Percentiles rank a stretch among this genome's conserved stretches.
Conservation (phyloP, 140 eudicot species). For the Stevia rebaudiana region DNA sequence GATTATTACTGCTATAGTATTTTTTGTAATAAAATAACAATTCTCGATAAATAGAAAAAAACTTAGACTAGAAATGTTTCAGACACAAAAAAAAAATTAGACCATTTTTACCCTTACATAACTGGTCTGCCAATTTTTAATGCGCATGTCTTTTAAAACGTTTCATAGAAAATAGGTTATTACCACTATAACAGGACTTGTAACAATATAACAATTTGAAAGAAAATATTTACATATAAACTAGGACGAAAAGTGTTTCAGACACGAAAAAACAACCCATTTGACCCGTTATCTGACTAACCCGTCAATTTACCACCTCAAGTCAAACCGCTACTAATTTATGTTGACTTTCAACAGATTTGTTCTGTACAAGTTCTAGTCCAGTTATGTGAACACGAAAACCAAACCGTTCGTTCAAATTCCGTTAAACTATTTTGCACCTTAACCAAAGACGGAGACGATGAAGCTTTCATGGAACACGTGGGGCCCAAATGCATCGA, state of each 20-base stretch:
- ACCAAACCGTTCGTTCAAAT: slow-evolving; percentile 31
- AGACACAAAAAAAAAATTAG: no score
- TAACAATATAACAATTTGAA: background rate
- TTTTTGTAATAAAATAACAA: no score
- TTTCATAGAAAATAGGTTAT: no score
- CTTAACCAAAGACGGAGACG: slow-evolving; percentile 38
- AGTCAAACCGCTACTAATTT: background rate
- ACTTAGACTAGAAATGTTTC: no score
- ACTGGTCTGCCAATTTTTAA: no score
- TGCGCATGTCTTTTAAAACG: no score
- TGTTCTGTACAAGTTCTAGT: slow-evolving; percentile 38
- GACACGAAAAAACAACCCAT: background rate
- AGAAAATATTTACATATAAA: no score
- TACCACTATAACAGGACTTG: no score
- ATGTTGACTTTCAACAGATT: slow-evolving; percentile 25
- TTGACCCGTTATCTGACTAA: background rate
- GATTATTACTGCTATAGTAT: no score
- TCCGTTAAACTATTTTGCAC: slow-evolving; percentile 35
- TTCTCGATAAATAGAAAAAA: no score
- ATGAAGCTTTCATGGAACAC: slow-evolving; percentile 34
- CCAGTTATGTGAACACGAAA: slow-evolving; percentile 42
- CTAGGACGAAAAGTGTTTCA: no score
- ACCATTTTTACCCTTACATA: no score
- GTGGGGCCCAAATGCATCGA: slow-evolving; percentile 30
- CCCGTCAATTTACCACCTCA: background rate